phyloP scores from a whole-genome alignment of 2,329 filamentous ascomycete genomes.

The Helotiales sp. region DNA sequence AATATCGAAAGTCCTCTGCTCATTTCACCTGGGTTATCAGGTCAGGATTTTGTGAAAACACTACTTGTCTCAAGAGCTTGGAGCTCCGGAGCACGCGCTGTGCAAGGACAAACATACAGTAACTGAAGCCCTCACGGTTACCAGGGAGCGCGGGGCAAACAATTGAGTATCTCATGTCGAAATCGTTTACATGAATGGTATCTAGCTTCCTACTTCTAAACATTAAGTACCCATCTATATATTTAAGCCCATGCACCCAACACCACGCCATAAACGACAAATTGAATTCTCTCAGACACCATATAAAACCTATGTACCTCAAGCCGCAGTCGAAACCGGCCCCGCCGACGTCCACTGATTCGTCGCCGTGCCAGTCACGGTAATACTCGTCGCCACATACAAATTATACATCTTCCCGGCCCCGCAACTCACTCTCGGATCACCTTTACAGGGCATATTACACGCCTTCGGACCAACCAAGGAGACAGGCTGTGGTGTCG shows the following conservation, averaged over 20 bases:
- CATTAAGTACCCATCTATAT: background rate
- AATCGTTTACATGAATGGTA: too few relatives aligned
- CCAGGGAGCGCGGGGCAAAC: too few relatives aligned
- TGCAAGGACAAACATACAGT: too few relatives aligned
- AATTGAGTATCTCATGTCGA: background rate
- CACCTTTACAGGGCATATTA: slow-evolving; percentile 41
- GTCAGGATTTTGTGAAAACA: too few relatives aligned
- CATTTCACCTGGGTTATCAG: too few relatives aligned
- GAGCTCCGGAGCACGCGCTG: too few relatives aligned
- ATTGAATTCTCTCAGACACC: background rate
- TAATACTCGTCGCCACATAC: slow-evolving; percentile 37
- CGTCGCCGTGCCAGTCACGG: slow-evolving; percentile 13
- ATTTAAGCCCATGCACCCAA: background rate
- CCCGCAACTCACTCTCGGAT: slow-evolving; percentile 41
- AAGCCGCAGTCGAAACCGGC: background rate
- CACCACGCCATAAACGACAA: background rate
- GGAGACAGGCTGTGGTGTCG: slow-evolving; percentile 33
- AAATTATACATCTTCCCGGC: slow-evolving; percentile 45
- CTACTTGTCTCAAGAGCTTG: too few relatives aligned
- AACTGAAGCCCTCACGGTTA: too few relatives aligned
- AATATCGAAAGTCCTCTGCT: too few relatives aligned
- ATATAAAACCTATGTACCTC: background rate
- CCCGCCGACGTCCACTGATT: slow-evolving; percentile 11
- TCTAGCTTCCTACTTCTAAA: background rate
- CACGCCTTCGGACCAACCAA: slow-evolving; percentile 43